Base-by-base conservation (phyloP, 2,329 filamentous ascomycete genomes). In the Rhynchosporium secalis region DNA sequence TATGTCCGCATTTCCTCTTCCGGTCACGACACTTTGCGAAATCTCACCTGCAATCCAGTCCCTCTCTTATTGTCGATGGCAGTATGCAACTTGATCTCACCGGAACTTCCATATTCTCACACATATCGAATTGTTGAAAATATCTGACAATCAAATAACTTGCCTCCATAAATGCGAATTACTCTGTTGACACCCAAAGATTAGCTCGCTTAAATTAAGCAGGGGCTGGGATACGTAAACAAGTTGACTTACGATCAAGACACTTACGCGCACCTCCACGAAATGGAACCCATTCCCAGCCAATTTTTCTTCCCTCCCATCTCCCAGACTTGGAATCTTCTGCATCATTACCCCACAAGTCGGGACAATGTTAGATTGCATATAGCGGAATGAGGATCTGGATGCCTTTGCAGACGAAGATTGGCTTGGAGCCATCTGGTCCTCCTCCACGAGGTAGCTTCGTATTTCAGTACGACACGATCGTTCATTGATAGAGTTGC, bases 231-330 rank as follows among this genome's bases (percentile, higher is more conserved):
- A n/a, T 46, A 28, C 60, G 54, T 5, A n/a, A 38, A 26, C 13
- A 0, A 51, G 69, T 55, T 62, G 67, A 74, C n/a, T 43, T 71
- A 67, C 55, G 75, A 66, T 91, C 91, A 1, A 95, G 88, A 63
- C 88, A 91, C 0, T 87, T 82, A 3, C 88, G 76, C 0, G 88
- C 86, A 0, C 88, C 88, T 15, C 86, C 78, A 66, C 86, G 89
- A 71, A 95, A 96, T 0, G 88, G 88, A 46, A 90, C 87, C 62
- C 90, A 91, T 0, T 90, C 91, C 76, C 93, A 90, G 41, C 83
- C 76, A 0, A 84, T 66, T 0, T 86, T 91, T 1, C 83, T 68
- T 15, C 80, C 79, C 47, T 75, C 74, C 70, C 70, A 71, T 15
- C 70, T 63, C 20, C 70, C 69, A 0, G 70, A 69, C 40, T 59